Conservation (phyloP, 2,329 filamentous ascomycete species). For the Botrytis elliptica region DNA sequence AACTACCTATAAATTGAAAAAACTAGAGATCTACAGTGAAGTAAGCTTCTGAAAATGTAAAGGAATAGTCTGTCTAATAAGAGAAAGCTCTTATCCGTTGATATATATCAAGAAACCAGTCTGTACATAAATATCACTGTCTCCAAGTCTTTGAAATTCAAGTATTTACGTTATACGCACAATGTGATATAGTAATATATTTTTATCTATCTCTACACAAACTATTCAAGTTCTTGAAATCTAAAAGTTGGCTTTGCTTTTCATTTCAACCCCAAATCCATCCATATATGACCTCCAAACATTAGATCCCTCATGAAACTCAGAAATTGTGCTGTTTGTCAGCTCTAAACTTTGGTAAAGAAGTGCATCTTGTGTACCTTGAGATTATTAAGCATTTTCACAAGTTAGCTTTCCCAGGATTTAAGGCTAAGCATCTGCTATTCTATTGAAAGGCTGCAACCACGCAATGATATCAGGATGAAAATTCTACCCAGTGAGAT, state of each 20-base stretch:
- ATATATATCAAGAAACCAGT: background rate
- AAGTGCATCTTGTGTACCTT: background rate
- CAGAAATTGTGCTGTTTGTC: rapidly evolving
- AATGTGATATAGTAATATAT: background rate
- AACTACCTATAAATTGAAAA: background rate
- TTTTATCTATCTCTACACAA: background rate
- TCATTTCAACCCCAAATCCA: background rate
- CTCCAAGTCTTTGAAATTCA: background rate
- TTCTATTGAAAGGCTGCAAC: background rate
- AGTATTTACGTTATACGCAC: background rate
- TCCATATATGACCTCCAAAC: background rate
- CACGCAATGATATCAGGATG: background rate
- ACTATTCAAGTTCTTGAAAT: background rate
- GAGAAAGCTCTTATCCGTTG: background rate
- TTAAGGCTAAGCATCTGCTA: background rate
- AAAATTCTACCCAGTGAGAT: background rate
- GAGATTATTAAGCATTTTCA: too few relatives aligned
- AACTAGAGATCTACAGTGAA: rapidly evolving
- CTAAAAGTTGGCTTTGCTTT: background rate
- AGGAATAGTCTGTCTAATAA: rapidly evolving
- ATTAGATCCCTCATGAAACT: rapidly evolving
- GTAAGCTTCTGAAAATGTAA: background rate
- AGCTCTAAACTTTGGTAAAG: background rate
- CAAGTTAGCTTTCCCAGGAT: too few relatives aligned
- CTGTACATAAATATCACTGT: background rate